Conservation (phyloP, 108 stramenopile species). For the Skeletonema marinoi region DNA sequence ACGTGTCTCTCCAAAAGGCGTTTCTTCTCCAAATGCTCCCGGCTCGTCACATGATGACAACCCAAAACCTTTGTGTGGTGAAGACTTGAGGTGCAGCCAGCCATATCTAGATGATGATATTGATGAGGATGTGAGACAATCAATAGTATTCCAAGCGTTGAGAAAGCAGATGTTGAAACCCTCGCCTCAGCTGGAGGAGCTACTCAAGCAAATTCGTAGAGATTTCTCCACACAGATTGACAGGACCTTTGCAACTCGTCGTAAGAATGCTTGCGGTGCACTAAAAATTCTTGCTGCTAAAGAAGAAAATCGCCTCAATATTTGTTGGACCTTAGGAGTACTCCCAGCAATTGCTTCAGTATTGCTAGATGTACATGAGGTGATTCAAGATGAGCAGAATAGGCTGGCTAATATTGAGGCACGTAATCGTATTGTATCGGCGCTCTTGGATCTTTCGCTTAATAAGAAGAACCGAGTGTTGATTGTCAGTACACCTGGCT, state of each 20-base stretch:
- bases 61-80: constrained; percentile 2
- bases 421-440: constrained; percentile 59
- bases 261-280: constrained; percentile 88
- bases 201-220: constrained; percentile 55
- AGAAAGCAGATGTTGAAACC: constrained; percentile 62
- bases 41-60: constrained; percentile 16
- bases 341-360: constrained; percentile 71
- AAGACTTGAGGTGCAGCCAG: constrained; percentile 15
- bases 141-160: constrained; percentile 7
- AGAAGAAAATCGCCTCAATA: constrained; percentile 54
- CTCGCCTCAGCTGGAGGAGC: constrained; percentile 50
- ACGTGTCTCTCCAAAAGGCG: constrained; percentile 32
- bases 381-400: constrained; percentile 41
- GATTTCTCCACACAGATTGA: constrained; percentile 33
- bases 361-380: constrained; percentile 41
- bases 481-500: constrained; percentile 51
- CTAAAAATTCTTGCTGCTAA: constrained; percentile 75
- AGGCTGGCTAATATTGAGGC: constrained; percentile 61
- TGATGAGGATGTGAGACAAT: constrained; percentile 13
- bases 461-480: constrained; percentile 67
- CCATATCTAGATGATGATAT: constrained; percentile 3
- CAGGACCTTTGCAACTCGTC: constrained; percentile 69
- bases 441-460: constrained; percentile 61
- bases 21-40: background rate
- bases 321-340: constrained; percentile 82